A percentile compares a stretch with the other conserved stretches of the same genome.
phyloP scores from a whole-genome alignment of 257 asterid genomes.

The Solanum commersonii region DNA sequence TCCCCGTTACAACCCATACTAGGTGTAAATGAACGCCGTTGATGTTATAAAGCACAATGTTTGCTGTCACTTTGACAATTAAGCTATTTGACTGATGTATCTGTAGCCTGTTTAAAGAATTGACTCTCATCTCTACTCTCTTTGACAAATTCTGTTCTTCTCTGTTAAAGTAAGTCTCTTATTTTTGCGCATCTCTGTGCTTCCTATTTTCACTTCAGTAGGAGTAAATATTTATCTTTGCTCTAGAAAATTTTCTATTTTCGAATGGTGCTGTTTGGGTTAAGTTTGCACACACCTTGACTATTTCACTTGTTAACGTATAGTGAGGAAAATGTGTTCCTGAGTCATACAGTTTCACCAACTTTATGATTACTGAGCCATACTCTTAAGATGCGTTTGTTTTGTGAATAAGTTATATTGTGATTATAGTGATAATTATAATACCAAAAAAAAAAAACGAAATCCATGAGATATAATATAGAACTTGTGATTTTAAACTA shows the following conservation, averaged over 20 bases:
- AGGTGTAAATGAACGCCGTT: not conserved
- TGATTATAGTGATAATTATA: not conserved
- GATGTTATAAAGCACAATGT: not conserved
- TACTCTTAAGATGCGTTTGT: not conserved
- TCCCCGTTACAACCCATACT: slow-evolving; percentile 77
- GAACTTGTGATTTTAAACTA: not conserved
- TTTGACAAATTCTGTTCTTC: not conserved
- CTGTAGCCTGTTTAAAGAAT: not conserved
- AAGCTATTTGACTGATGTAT: not conserved
- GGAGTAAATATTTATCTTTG: not conserved
- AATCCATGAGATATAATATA: not conserved
- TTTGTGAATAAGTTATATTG: not conserved
- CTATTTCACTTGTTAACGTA: not conserved
- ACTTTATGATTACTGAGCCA: not conserved
- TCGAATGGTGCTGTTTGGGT: not conserved
- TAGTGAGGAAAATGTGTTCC: not conserved
- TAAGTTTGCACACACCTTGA: not conserved
- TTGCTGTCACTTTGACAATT: not conserved
- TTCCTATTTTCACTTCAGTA: not conserved
- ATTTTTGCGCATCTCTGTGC: not conserved
- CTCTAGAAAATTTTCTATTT: not conserved
- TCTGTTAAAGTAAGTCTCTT: not conserved
- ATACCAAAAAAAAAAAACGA: not conserved
- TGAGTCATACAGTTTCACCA: not conserved
- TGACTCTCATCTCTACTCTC: not conserved